Evolutionary conservation across 106 monocot genomes (phyloP), one percentile per base, ranked within the genome.

Genomic region (Dendrobium huoshanense): DNA sequence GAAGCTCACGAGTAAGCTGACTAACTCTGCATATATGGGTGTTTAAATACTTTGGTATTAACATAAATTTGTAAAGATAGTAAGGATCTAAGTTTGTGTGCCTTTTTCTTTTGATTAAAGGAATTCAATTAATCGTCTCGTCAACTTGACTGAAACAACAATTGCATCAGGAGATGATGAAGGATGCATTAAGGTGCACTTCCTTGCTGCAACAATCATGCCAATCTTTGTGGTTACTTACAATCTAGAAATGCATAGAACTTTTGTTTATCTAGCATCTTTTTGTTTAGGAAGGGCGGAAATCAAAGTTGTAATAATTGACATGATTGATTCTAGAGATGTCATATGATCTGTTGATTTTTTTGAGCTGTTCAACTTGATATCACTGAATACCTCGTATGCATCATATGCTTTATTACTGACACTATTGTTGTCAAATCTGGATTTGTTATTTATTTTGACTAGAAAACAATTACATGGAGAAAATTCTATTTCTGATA

Each of bases 81-180:
- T 56, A 7, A 78, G 33, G 7, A 49, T 67, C 11, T 27, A 78
- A 82, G 29, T 44, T 75, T 67, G 54, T 64, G 33, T 81, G 27
- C 10, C 29, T 22, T 68, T n/a, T 80, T 81, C 24, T 48, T 54
- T 37, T 70, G 22, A 67, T 75, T 9, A 15, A 25, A 98, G 97
- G 82, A 85, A 86, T 78, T 82, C 90, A 3, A 80, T 98, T 37
- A 92, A 91, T 80, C 86, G 91, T 40, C 64, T 98, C 45, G 85
- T 98, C 22, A 92, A 73, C 82, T 82, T 98, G 89, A 92, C 97
- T n/a, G 97, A 98, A 78, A 91, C 89, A 5, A 94, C 85, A 5
- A 73, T 98, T 83, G 94, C 97, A 72, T 89, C 97, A 19, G 97
- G 97, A 75, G 97, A 98, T 82, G 97, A 98, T 75, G 86, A 87